Conservation (phyloP, 768 basidiomycete species). For the Lyophyllum semitale region DNA sequence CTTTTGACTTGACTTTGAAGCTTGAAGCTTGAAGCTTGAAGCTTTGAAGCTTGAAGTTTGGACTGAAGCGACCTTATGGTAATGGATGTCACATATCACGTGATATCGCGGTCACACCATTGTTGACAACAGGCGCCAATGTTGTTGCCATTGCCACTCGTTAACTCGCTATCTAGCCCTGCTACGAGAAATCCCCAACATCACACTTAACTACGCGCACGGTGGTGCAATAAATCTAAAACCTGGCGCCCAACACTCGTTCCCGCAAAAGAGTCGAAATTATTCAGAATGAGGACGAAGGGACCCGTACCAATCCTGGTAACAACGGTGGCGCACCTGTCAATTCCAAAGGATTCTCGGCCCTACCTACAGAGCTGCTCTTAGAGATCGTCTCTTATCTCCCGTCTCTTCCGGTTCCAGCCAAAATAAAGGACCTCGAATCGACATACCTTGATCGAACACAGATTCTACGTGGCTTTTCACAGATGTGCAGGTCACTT, state of each 20-base stretch:
- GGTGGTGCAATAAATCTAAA: too few relatives aligned
- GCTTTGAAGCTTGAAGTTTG: too few relatives aligned
- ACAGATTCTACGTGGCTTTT: constrained; percentile 13
- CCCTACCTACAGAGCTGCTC: constrained; percentile 24
- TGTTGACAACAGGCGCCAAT: too few relatives aligned
- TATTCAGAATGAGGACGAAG: not conserved
- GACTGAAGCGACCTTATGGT: too few relatives aligned
- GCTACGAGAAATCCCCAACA: too few relatives aligned
- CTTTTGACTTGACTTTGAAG: too few relatives aligned
- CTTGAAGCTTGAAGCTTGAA: too few relatives aligned
- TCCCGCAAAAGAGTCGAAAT: not conserved
- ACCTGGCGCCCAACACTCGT: too few relatives aligned
- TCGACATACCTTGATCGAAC: constrained; percentile 7
- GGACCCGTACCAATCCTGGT: not conserved
- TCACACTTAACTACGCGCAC: too few relatives aligned
- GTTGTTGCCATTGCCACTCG: not conserved
- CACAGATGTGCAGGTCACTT: constrained; percentile 20
- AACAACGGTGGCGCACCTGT: constrained; percentile 4
- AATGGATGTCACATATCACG: too few relatives aligned
- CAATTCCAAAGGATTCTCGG: constrained; percentile 22
- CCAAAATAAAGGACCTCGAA: not conserved
- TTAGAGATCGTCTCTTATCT: constrained; percentile 23
- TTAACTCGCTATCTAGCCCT: too few relatives aligned
- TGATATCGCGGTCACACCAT: too few relatives aligned
- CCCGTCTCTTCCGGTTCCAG: constrained; percentile 18